These are phyloP conservation scores for Tulasnella sp. DNA, from an alignment of 768 basidiomycete species.

Conservation along the genomic window DNA sequence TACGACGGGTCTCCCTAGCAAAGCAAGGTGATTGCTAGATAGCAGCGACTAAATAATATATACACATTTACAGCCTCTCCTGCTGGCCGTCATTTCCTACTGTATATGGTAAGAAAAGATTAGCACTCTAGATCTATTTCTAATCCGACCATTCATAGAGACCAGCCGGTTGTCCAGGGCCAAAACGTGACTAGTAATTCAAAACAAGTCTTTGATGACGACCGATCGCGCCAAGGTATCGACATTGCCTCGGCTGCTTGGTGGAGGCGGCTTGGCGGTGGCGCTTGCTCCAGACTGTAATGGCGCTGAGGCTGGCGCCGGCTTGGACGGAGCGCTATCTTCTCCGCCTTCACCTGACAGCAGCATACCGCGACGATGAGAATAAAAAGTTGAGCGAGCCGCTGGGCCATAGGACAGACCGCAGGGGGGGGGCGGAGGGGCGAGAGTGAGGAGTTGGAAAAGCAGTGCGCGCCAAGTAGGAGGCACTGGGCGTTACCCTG, in stretches of 20 bases:
- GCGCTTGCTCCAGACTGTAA: background rate
- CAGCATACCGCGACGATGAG: background rate
- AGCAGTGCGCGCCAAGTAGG: background rate
- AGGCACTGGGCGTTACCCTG: too few relatives aligned
- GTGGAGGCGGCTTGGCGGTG: background rate
- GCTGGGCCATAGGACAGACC: background rate
- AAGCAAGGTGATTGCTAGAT: background rate
- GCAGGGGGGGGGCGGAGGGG: background rate
- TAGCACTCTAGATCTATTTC: background rate
- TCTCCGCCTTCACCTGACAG: background rate
- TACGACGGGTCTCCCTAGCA: background rate
- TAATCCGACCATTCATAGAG: background rate
- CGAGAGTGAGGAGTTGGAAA: too few relatives aligned
- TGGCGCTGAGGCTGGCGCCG: background rate
- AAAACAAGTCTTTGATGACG: constrained; percentile 21
- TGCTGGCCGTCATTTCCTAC: background rate
- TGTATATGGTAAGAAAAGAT: background rate
- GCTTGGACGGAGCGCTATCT: background rate
- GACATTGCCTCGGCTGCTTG: background rate
- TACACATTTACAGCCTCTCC: background rate
- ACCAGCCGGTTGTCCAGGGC: background rate
- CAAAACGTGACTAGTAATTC: background rate
- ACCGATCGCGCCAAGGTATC: constrained; percentile 18
- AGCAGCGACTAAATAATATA: background rate
- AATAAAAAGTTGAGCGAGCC: background rate